Evolutionary conservation across 805 yeast species (phyloP).

Genomic region (Yamadazyma akitaensis): DNA sequence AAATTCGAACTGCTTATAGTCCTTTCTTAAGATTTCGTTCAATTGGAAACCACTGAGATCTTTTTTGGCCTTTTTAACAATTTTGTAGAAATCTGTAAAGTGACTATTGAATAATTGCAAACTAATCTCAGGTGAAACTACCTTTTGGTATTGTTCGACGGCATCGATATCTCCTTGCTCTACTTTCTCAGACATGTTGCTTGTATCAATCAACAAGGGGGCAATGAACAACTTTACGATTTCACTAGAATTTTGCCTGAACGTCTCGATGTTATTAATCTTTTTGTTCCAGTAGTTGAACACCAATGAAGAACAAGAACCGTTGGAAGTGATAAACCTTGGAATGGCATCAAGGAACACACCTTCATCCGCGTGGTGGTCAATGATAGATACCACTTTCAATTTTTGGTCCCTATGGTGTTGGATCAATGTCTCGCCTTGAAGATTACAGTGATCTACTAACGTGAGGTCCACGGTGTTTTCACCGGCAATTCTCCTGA

Average conservation of each 20-base stretch:
- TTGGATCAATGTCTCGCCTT: conserved; percentile 41
- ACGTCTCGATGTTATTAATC: conserved; percentile 11
- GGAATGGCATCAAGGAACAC: conserved; percentile 52
- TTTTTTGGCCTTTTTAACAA: conserved; percentile 49
- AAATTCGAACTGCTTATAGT: conserved; percentile 69
- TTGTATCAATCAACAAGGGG: conserved; percentile 76
- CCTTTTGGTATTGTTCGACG: conserved; percentile 31
- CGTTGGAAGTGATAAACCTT: conserved; percentile 56
- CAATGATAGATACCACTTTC: conserved; percentile 52
- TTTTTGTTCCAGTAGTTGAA: conserved; percentile 54
- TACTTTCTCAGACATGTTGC: conserved; percentile 60
- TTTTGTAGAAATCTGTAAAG: conserved; percentile 16
- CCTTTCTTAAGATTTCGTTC: conserved; percentile 69
- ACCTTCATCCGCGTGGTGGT: conserved; percentile 81
- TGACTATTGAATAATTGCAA: conserved; percentile 1
- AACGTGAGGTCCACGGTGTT: conserved; percentile 38
- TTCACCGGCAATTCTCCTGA: conserved; percentile 21
- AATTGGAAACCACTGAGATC: conserved; percentile 60
- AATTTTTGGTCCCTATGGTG: conserved; percentile 21
- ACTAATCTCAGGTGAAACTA: conserved; percentile 11
- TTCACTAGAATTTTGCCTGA: conserved; percentile 25
- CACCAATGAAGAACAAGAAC: conserved; percentile 80
- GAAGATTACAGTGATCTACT: conserved; percentile 81
- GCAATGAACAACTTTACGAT: conserved; percentile 51
- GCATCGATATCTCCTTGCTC: conserved; percentile 56